Evolutionary conservation across 495 filamentous ascomycete species (phyloP), one percentile per base, ranked within the genome.

Genomic region (Penicillium dipodomyicola): DNA sequence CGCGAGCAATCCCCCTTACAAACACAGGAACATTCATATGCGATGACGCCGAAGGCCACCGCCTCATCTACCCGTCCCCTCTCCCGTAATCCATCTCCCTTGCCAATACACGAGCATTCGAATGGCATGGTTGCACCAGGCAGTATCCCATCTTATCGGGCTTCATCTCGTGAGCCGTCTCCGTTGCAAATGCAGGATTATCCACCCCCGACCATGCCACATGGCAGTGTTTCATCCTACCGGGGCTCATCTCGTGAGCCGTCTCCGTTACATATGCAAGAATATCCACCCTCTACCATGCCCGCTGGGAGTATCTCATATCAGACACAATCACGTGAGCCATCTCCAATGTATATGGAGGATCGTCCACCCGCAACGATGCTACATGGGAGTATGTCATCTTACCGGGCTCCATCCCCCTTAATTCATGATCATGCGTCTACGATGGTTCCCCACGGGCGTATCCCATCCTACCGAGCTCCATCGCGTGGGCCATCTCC

Each of bases 1-100:
- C 68, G 73, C 0, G 70, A 76, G 35, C 63, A 72, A 15, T 71
- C 74, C 11, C 74, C 76, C 19, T 57, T 46, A 32, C 52, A 54
- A 19, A 17, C 54, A 8, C 48, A 51, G 33, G 41, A 59, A 37
- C 51, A 41, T 35, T 15, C 52, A 23, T 35, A 43, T 15, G n/a
- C 52, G 5, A 30, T 47, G 20, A 39, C 46, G 0, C 11, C 52
- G 15, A 54, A 35, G 20, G 33, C 43, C 14, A 49, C 19, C 42
- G 7, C 51, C n/a, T 46, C 47, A 41, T 46, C 58, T 33, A 51
- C 15, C 30, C 32, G 46, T 46, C 50, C 17, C 40, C 22, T 49
- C 11, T 67, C 67, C 19, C 72, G 72, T 5, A 65, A 70, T 22
- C 64, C 72, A 3, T 70, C 74, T 41, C 73, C 73, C 3, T 45